Evolutionary conservation across 768 basidiomycete species (phyloP), one percentile per base, ranked within the genome.

Genomic region (Gyrodon lividus): DNA sequence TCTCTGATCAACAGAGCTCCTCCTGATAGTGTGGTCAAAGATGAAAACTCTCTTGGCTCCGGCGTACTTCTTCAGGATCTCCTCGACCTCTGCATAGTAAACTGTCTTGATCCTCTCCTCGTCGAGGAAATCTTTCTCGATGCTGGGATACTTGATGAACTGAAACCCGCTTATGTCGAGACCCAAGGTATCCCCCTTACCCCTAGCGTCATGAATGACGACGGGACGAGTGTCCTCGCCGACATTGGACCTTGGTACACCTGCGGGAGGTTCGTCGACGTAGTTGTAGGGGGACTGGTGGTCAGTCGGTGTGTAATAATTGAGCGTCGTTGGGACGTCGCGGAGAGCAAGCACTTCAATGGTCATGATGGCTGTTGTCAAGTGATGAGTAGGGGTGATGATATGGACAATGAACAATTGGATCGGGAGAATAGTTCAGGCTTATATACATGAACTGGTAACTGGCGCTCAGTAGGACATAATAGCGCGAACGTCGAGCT

Each of bases 141-240:
- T 48, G 47, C 70, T 70, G 4, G 60, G 64, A 23, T 64, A 46
- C 31, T 65, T 61, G 23, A 69, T 46, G 56, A 73, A 73, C 55
- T 72, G 69, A 62, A 79, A 79, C n/a, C 78, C 78, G n/a, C 70
- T 69, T 44, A 61, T 60, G 47, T 78, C 76, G 35, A 74, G 65
- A n/a, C 60, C 62, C 5, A 67, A 50, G 1, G 52, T 26, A 34
- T 55, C 52, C 22, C 59, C 68, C 41, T 69, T 60, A 23, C 68
- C 72, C 39, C 72, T 67, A 5, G 71, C 48, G 37, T 74, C 66
- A 38, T 70, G 63, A 17, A 74, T 40, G 43, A 66, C 47, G 6
- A 54, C 49, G 1, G 46, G 50, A 13, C 41, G 63, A 10, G 20
- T 39, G 44, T 64, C 64, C 23, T 31, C 3, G n/a, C 64, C 64